phyloP scores from a whole-genome alignment of 441 rosid genomes.

The Corymbia calophylla region DNA sequence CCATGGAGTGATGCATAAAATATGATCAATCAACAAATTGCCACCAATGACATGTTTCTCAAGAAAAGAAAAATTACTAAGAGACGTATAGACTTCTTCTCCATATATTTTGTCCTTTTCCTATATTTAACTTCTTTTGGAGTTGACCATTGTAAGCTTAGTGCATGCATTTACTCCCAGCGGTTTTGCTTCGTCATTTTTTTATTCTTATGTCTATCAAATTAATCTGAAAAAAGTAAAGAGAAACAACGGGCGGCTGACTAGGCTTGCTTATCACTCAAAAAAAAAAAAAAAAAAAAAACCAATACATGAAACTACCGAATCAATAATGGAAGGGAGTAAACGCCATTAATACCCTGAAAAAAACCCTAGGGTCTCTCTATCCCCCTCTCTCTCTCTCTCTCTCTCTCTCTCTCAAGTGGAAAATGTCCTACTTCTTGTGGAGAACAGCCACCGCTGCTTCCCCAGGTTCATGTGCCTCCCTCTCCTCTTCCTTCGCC shows the following conservation, averaged over 20 bases:
- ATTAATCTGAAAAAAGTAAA: neutral
- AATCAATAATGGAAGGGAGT: neutral
- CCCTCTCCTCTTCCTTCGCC: constrained; percentile 20
- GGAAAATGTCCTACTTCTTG: constrained; percentile 40
- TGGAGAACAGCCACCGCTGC: constrained; percentile 52
- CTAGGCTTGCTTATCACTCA: neutral
- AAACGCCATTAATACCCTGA: neutral
- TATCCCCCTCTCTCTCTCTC: neutral
- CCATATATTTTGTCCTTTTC: neutral
- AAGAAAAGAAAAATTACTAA: neutral
- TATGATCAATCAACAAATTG: neutral
- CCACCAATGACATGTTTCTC: neutral
- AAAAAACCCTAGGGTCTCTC: neutral
- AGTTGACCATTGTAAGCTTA: neutral
- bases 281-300: neutral
- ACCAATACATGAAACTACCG: neutral
- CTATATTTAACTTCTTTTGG: neutral
- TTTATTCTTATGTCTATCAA: neutral
- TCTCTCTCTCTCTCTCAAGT: neutral
- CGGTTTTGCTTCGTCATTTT: neutral
- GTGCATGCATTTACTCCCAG: neutral
- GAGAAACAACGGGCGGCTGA: neutral
- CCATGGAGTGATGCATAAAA: neutral
- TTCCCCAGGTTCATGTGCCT: constrained; percentile 27
- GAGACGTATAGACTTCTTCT: neutral